Evolutionary conservation across 2,329 filamentous ascomycete genomes (phyloP).

Genomic region (Septoria linicola): DNA sequence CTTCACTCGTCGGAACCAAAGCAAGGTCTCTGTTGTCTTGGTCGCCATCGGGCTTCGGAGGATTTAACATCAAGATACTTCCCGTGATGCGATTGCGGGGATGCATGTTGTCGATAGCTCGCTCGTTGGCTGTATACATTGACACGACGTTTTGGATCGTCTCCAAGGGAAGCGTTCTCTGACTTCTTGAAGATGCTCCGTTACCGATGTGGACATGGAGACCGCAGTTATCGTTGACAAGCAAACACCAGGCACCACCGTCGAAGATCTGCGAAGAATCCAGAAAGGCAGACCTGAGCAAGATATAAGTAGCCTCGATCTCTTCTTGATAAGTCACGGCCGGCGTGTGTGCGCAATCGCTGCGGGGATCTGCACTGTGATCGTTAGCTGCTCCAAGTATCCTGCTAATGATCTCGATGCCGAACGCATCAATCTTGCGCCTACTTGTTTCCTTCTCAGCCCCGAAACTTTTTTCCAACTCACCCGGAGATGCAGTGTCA

Average conservation of each 20-base stretch:
- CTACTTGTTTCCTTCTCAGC: neutral
- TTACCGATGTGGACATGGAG: constrained; percentile 39
- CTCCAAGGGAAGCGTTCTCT: constrained; percentile 21
- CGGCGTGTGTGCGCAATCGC: constrained; percentile 10
- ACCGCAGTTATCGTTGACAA: constrained; percentile 28
- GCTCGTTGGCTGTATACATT: constrained; percentile 33
- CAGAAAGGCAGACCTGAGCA: neutral
- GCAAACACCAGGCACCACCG: constrained; percentile 21
- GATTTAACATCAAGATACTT: constrained; percentile 4
- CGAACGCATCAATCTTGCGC: neutral
- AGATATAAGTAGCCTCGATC: constrained; percentile 12
- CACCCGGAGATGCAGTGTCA: too few relatives aligned
- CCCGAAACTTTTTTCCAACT: neutral
- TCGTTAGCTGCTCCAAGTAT: constrained; percentile 6
- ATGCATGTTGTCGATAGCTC: constrained; percentile 32
- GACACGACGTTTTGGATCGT: constrained; percentile 34
- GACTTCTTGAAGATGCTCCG: constrained; percentile 13
- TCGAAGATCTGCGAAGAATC: neutral
- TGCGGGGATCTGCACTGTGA: neutral
- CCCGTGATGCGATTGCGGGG: constrained; percentile 21
- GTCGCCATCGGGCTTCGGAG: neutral
- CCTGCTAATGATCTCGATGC: constrained; percentile 20
- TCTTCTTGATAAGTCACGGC: constrained; percentile 19
- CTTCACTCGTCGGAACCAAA: too few relatives aligned
- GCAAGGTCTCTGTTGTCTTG: neutral